Percentiles rank a stretch among this genome's conserved stretches.
Evolutionary conservation across 164 flowering plant species (phyloP).

Genomic region (Taxillus chinensis): DNA sequence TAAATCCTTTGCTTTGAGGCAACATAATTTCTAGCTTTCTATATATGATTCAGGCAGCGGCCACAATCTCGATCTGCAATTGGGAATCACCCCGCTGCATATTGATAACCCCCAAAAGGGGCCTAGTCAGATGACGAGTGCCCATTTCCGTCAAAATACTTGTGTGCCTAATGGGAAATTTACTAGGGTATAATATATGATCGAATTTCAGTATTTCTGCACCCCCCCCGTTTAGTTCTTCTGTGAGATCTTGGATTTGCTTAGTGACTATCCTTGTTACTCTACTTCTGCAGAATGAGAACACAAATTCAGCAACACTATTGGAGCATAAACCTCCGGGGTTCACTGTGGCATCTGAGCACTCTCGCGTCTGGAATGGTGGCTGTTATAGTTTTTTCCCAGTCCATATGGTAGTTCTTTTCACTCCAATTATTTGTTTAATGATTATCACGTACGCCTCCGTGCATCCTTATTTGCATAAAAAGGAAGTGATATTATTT

Average conservation of each 20-base stretch:
- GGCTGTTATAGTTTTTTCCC: slow-evolving; percentile 31
- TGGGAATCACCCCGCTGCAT: slow-evolving; percentile 27
- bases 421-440: background rate
- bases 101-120: slow-evolving; percentile 7
- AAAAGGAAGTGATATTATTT: too few relatives aligned
- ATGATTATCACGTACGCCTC: background rate
- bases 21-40: too few relatives aligned
- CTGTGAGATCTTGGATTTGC: background rate
- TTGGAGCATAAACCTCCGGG: slow-evolving; percentile 13
- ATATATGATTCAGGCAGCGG: slow-evolving; percentile 6
- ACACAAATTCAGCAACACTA: slow-evolving; percentile 8
- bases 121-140: background rate
- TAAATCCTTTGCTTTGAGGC: background rate
- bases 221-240: background rate
- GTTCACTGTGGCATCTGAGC: slow-evolving; percentile 19
- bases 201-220: too few relatives aligned
- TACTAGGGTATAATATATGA: slow-evolving; percentile 14
- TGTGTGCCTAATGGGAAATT: slow-evolving; percentile 12
- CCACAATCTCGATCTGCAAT: slow-evolving; percentile 34
- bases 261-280: background rate
- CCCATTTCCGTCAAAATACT: slow-evolving; percentile 6
- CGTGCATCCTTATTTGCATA: too few relatives aligned
- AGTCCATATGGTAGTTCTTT: slow-evolving; percentile 26
- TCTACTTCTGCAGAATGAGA: slow-evolving; percentile 11
- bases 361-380: slow-evolving; percentile 25